Base-by-base conservation (phyloP, 106 monocot genomes). In the Dendrobium chrysotoxum region DNA sequence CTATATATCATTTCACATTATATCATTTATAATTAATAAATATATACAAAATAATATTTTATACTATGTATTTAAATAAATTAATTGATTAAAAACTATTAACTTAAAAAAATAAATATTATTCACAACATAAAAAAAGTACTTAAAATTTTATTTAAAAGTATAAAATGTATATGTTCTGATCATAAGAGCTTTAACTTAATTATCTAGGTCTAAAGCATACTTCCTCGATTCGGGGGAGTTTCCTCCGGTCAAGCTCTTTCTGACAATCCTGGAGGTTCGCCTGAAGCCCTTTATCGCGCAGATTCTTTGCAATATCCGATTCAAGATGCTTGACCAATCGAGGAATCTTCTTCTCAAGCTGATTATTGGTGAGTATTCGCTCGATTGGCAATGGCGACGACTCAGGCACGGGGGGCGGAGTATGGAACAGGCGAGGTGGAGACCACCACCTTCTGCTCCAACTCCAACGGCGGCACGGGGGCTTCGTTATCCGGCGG, bases 231-330 rank as follows among this genome's bases (percentile, higher is more conserved):
- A 4, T 28, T 6, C 20, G 71, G 55, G n/a, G 15, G 58, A 45
- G n/a, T 44, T 81, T 78, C 23, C 81, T 40, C 28, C 78, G 73
- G 25, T 85, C 81, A 40, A 72, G 81, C 81, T 85, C 81, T 4
- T 10, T 44, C 61, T 77, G 64, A 17, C 53, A 42, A 16, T 21
- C 71, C 25, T 46, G 35, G 25, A 81, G 78, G 44, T 10, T 17
- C 30, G n/a, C 26, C 21, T 44, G 70, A n/a, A 81, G 61, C 44
- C 85, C 85, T 45, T 50, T 39, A 58, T 85, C 81, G 46, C n/a
- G 28, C 42, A 85, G 78, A 6, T n/a, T 72, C 8, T 11, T 17
- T 0, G 31, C 55, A 0, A 85, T 0, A 1, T 23, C 78, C 23
- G 70, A 44, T 30, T 70, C 35, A 4, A 70, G 4, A 70, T 13